Evolutionary conservation across 2,329 filamentous ascomycete genomes (phyloP).

Genomic region (Zasmidium citrigriseum): DNA sequence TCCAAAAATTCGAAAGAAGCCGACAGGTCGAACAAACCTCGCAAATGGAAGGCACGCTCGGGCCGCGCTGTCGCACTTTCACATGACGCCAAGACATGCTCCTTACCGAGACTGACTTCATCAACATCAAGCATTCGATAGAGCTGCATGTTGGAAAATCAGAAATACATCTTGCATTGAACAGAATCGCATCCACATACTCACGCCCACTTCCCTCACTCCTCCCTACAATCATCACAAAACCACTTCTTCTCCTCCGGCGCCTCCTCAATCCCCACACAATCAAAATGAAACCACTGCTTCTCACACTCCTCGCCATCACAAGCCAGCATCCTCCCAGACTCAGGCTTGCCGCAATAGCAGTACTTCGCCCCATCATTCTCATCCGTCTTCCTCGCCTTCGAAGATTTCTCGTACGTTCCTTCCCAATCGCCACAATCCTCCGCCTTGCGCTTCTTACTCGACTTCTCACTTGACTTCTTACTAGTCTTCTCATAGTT

Average conservation of each 20-base stretch:
- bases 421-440: not conserved
- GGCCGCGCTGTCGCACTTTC: not conserved
- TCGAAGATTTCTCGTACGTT: not conserved
- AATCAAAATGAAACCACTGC: constrained; percentile 82
- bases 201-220: not conserved
- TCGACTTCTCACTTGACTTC: not conserved
- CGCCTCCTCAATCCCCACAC: constrained; percentile 66
- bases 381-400: not conserved
- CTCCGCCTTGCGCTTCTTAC: not conserved
- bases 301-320: constrained; percentile 73
- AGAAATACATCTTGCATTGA: not conserved
- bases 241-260: constrained; percentile 44
- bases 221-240: constrained; percentile 20
- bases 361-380: constrained; percentile 16
- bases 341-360: constrained; percentile 21
- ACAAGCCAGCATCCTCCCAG: constrained; percentile 70
- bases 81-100: not conserved
- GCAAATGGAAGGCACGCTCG: not conserved
- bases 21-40: too few relatives aligned
- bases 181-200: not conserved
- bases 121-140: too few relatives aligned
- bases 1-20: not conserved
- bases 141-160: too few relatives aligned
- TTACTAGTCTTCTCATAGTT: not conserved
- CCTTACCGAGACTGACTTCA: too few relatives aligned